Conservation (phyloP, 257 asterid genomes). For the Solanum clarkiae region DNA sequence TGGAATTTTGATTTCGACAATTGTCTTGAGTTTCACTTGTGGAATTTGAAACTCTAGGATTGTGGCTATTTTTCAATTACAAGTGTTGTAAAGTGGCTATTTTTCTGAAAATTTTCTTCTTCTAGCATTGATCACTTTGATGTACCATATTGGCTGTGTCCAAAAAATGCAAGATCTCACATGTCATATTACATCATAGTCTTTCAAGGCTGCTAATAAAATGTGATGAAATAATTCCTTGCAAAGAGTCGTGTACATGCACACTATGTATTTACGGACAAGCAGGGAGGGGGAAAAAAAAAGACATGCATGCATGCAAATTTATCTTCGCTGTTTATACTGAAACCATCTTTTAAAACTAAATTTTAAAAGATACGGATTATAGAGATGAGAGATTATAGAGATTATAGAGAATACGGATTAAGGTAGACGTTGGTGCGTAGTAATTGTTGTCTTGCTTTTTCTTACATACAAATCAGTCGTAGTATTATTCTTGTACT, state of each 20-base stretch:
- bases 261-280: not conserved
- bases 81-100: no score
- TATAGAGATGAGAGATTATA: not conserved
- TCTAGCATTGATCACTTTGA: not conserved
- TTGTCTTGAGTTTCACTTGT: not conserved
- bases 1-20: not conserved
- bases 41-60: not conserved
- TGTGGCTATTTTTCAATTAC: not conserved
- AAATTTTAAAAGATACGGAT: not conserved
- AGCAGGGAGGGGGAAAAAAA: not conserved
- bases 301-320: not conserved
- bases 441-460: not conserved
- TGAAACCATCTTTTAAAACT: not conserved
- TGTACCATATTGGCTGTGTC: not conserved
- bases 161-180: not conserved
- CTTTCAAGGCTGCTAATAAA: not conserved
- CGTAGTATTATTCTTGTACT: not conserved
- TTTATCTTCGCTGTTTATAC: not conserved
- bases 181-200: not conserved
- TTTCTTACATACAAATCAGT: not conserved
- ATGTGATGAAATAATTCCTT: not conserved
- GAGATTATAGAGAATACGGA: not conserved
- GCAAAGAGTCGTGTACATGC: not conserved
- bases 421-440: not conserved
- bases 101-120: not conserved